Evolutionary conservation across 331 rosid genomes (phyloP), one percentile per base, ranked within the genome.

Genomic region (Phaseolus coccineus): DNA sequence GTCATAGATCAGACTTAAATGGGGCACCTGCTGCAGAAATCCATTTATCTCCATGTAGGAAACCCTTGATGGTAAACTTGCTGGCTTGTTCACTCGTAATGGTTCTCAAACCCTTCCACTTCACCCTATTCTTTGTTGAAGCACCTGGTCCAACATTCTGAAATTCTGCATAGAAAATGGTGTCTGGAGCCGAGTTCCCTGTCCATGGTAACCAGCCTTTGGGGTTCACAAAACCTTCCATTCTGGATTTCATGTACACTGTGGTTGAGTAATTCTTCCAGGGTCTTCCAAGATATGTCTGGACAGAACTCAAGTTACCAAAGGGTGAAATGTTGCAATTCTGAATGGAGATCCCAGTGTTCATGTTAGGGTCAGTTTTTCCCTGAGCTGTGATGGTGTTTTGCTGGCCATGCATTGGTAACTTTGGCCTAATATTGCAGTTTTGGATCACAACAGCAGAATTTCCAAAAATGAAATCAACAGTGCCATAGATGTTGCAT

Each of bases 201-300:
- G 82, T 83, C 97, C 97, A 94, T 1, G 96, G 94, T 62, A 93
- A 63, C 96, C 97, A 93, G 0, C 97, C 98, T 0, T 15, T 74
- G 8, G 92, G 89, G 35, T 73, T 6, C 59, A 91, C 79, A 40
- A 93, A 84, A 8, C 77, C 50, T 2, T 79, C 90, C 82, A 93
- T 58, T 68, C 44, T 76, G 5, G 82, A 83, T 8, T 81, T 70
- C 80, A 91, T 61, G 73, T 66, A 91, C 0, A 90, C 84, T 14
- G 98, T 91, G 4, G 97, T 93, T 64, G 98, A 90, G 80, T 91
- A 87, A 55, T 91, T 85, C 94, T 89, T 93, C 97, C 98, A 90
- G 0, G 97, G 97, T 77, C 96, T 88, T 44, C 98, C 98, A 7
- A 93, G 94, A 58, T 85, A 93, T 5, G 92, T 87, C 58, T 66